Conservation (phyloP, 352 stramenopile species). For the Blastocystis sp. region DNA sequence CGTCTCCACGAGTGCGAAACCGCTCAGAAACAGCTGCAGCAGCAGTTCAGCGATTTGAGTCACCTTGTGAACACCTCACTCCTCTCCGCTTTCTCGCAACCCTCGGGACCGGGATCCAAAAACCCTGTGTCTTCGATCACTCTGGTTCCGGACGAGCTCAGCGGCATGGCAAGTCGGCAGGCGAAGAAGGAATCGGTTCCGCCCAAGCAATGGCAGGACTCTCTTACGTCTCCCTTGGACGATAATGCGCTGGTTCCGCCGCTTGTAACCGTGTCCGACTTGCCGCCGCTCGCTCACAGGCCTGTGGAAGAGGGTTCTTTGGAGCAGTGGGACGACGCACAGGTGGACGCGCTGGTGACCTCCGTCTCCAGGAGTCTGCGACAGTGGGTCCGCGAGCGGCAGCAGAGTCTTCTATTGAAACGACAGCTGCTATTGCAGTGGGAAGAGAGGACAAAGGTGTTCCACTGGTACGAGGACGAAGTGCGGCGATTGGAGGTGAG, state of each 20-base stretch:
- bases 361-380: neutral
- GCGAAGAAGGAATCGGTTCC: no score
- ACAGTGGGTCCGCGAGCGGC: conserved; percentile 14
- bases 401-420: conserved; percentile 38
- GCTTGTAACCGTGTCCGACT: neutral
- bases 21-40: neutral
- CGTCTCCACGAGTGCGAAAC: neutral
- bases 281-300: neutral
- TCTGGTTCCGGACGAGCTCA: neutral
- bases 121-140: neutral
- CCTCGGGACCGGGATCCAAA: no score
- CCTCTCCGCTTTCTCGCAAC: conserved; percentile 10
- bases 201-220: neutral
- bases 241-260: neutral
- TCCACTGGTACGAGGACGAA: neutral
- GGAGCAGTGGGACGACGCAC: neutral
- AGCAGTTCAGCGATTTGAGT: conserved; percentile 33
- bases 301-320: neutral
- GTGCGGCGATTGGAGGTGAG: conserved; percentile 8
- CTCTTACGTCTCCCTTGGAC: neutral
- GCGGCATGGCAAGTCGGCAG: no score
- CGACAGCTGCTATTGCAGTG: neutral
- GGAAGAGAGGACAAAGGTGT: neutral
- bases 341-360: neutral
- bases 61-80: conserved; percentile 43